Evolutionary conservation across 75 land plant genomes (phyloP), one percentile per base, ranked within the genome.

Genomic region (Gnetum montanum): DNA sequence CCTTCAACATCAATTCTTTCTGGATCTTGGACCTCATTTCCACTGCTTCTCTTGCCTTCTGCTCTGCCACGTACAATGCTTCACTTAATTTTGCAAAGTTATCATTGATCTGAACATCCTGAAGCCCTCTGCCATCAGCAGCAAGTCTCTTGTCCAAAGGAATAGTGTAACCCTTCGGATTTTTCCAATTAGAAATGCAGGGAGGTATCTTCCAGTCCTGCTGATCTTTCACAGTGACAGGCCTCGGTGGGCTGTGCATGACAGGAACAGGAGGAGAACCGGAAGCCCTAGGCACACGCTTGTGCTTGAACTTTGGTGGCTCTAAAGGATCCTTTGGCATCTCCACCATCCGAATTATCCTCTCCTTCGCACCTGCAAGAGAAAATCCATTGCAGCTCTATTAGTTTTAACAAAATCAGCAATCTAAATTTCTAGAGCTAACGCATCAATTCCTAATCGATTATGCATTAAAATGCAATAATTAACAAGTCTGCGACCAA

Each of bases 201-300:
- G 98, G 98, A 2, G 98, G 98, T 0, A 89, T 89, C 48, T 94
- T 94, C 98, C 98, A 89, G 65, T 94, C 98, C 50, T 94, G 90
- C 57, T 89, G 98, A 58, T 94, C 98, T 48, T 94, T 89, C 55
- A 89, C 90, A 12, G 98, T 94, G 34, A 89, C 87, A 13, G 90
- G 96, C 3, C 96, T 71, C 8, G 98, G 98, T 0, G 96, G 98
- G 1, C 90, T 88, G 57, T 89, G 90, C 90, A 85, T 85, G 8
- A 94, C 76, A 0, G 96, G 90, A 6, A 89, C 96, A 8, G 95
- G 98, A 1, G 96, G 98, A 1, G 98, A 89, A 12, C 96, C 98
- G 11, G 85, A 80, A 7, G 96, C 90, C 48, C 64, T 82, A 2
- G 98, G 98, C 2, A 94, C 96, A 23, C 96, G 61, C 84, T 94